phyloP scores from a whole-genome alignment of 2,329 filamentous ascomycete genomes.

The Ceratocystis colombiana region DNA sequence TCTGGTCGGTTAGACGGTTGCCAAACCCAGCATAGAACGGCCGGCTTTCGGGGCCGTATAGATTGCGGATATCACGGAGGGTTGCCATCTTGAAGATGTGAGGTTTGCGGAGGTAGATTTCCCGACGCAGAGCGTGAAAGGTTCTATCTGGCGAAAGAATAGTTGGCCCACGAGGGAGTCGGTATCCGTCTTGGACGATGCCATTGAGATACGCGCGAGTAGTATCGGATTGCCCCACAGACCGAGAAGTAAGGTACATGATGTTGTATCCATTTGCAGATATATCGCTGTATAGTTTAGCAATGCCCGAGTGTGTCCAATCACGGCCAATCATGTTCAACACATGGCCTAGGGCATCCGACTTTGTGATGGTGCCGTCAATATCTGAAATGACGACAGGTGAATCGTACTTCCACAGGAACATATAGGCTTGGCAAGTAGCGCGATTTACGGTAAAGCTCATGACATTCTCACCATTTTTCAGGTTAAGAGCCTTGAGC shows the following conservation, averaged over 20 bases:
- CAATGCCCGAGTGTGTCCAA: slow-evolving; percentile 94
- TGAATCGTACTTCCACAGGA: slow-evolving; percentile 80
- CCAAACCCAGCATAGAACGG: slow-evolving; percentile 97
- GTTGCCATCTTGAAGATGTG: slow-evolving; percentile 99
- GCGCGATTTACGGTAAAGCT: slow-evolving; percentile 94
- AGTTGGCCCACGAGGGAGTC: slow-evolving; percentile 77
- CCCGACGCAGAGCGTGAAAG: slow-evolving; percentile 81
- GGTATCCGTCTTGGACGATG: slow-evolving; percentile 77
- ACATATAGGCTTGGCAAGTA: slow-evolving; percentile 86
- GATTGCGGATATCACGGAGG: slow-evolving; percentile 78
- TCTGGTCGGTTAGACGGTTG: slow-evolving; percentile 88
- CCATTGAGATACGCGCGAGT: slow-evolving; percentile 84
- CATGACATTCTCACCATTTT: slow-evolving; percentile 81
- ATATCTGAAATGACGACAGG: slow-evolving; percentile 98
- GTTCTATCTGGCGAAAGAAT: slow-evolving; percentile 93
- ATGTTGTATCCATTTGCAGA: slow-evolving; percentile 95
- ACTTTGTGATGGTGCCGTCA: slow-evolving; percentile 97
- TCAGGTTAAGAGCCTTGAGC: slow-evolving; percentile 72
- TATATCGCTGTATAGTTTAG: slow-evolving; percentile 95
- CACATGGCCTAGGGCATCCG: slow-evolving; percentile 86
- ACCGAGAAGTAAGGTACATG: slow-evolving; percentile 91
- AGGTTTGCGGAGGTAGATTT: slow-evolving; percentile 90
- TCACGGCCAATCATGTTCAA: slow-evolving; percentile 94
- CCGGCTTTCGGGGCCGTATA: slow-evolving; percentile 66
- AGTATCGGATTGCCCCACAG: slow-evolving; percentile 83